Evolutionary conservation across 371 early-diverging fungal genomes (phyloP).

Genomic region (Fennellomyces sp.): DNA sequence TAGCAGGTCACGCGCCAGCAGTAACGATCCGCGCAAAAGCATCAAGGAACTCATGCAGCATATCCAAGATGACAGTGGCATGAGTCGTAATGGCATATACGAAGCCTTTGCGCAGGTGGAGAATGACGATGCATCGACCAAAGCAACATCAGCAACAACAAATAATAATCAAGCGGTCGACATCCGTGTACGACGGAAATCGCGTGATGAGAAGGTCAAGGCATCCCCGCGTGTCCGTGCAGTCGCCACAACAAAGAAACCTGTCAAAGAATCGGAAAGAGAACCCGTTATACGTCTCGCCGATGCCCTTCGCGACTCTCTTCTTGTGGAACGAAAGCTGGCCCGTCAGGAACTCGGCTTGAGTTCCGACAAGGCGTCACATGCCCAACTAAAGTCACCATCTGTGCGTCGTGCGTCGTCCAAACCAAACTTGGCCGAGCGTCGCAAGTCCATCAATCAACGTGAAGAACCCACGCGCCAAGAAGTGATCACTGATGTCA

Average conservation of each 20-base stretch:
- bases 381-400: conserved; percentile 17
- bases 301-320: conserved; percentile 38
- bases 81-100: conserved; percentile 29
- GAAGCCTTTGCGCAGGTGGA: conserved; percentile 36
- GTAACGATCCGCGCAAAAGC: conserved; percentile 20
- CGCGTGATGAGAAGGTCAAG: background rate
- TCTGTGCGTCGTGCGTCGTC: background rate
- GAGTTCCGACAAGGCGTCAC: conserved; percentile 21
- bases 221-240: conserved; percentile 25
- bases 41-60: conserved; percentile 15
- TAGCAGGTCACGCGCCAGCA: conserved; percentile 21
- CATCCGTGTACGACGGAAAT: background rate
- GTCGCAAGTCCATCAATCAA: background rate
- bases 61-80: conserved; percentile 20
- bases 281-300: conserved; percentile 24
- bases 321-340: conserved; percentile 30
- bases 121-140: conserved; percentile 8
- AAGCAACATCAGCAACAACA: conserved; percentile 4
- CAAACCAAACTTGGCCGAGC: background rate
- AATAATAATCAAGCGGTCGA: conserved; percentile 5
- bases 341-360: conserved; percentile 33
- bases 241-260: conserved; percentile 21
- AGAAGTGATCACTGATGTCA: conserved; percentile 17
- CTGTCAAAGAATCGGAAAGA: conserved; percentile 11
- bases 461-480: conserved; percentile 3